Evolutionary conservation across 441 rosid genomes (phyloP).

Genomic region (Melastoma candidum): DNA sequence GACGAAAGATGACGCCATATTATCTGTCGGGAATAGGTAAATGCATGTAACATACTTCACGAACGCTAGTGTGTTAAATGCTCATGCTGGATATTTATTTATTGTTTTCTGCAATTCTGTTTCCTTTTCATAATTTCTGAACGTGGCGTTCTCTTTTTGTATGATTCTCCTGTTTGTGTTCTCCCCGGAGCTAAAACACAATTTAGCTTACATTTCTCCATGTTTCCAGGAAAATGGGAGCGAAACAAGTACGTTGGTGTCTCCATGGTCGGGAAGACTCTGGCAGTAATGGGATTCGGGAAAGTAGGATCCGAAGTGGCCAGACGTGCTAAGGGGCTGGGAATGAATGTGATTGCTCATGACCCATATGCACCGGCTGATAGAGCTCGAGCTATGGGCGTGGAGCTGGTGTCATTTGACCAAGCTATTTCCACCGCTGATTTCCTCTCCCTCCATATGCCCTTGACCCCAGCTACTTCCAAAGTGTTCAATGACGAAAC

Average conservation of each 20-base stretch:
- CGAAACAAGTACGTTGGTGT: constrained; percentile 86
- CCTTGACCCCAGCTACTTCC: constrained; percentile 67
- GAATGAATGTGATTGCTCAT: constrained; percentile 89
- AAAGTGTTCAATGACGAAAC: constrained; percentile 76
- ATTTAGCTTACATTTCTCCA: not conserved
- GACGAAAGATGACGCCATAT: too few relatives aligned
- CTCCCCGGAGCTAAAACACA: not conserved
- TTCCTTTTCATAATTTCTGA: too few relatives aligned
- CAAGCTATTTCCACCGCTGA: constrained; percentile 72
- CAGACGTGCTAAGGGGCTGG: constrained; percentile 89
- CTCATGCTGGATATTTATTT: too few relatives aligned
- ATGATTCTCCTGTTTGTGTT: constrained; percentile 1
- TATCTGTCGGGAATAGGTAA: too few relatives aligned
- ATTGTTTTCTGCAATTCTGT: too few relatives aligned
- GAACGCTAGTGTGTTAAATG: too few relatives aligned
- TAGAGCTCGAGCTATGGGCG: constrained; percentile 85
- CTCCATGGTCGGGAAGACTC: constrained; percentile 88
- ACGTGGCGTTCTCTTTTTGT: too few relatives aligned
- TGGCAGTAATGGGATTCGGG: constrained; percentile 88
- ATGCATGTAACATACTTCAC: too few relatives aligned
- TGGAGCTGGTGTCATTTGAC: constrained; percentile 73
- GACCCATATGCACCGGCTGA: constrained; percentile 97
- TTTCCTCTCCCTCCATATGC: constrained; percentile 93
- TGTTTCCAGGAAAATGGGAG: constrained; percentile 65
- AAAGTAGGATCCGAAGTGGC: constrained; percentile 97